Percentiles rank a stretch among this genome's conserved stretches.
Evolutionary conservation across 768 basidiomycete genomes (phyloP).

Genomic region (Termitomyces sp.): DNA sequence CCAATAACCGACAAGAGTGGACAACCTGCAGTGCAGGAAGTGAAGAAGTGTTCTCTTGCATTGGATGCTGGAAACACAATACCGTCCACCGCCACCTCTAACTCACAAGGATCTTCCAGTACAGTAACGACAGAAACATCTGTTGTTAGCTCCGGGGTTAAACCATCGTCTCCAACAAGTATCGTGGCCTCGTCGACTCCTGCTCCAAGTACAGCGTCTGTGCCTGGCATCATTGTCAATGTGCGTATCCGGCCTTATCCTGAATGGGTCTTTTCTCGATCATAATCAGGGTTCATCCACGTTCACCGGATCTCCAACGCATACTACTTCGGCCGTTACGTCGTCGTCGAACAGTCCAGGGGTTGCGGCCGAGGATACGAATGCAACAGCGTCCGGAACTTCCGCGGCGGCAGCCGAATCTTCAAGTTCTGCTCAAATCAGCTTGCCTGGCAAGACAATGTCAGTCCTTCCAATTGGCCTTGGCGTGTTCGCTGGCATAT

Average conservation of each 20-base stretch:
- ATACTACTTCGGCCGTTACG: slow-evolving; percentile 16
- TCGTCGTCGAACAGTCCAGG: slow-evolving; percentile 5
- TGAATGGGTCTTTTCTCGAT: neutral
- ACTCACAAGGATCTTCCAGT: neutral
- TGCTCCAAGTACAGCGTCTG: neutral
- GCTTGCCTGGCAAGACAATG: slow-evolving; percentile 67
- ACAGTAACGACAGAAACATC: neutral
- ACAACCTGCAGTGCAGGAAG: slow-evolving; percentile 44
- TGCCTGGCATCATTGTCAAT: slow-evolving; percentile 10
- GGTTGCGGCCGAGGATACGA: slow-evolving; percentile 12
- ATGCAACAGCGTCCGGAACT: slow-evolving; percentile 6
- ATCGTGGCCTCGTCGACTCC: neutral
- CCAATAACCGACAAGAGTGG: slow-evolving; percentile 48
- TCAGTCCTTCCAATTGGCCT: slow-evolving; percentile 80
- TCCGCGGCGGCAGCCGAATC: slow-evolving; percentile 29
- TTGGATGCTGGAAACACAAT: slow-evolving; percentile 17
- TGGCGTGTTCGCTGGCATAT: slow-evolving; percentile 81
- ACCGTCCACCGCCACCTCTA: slow-evolving; percentile 6
- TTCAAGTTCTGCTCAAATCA: slow-evolving; percentile 39
- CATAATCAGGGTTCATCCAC: slow-evolving; percentile 15
- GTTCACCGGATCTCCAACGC: slow-evolving; percentile 6
- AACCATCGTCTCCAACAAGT: neutral
- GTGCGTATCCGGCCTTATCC: slow-evolving; percentile 4
- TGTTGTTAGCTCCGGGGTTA: neutral
- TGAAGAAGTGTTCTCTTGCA: slow-evolving; percentile 45